Evolutionary conservation across 2,329 filamentous ascomycete genomes (phyloP), one percentile per base, ranked within the genome.

Genomic region (Curvularia sp.): DNA sequence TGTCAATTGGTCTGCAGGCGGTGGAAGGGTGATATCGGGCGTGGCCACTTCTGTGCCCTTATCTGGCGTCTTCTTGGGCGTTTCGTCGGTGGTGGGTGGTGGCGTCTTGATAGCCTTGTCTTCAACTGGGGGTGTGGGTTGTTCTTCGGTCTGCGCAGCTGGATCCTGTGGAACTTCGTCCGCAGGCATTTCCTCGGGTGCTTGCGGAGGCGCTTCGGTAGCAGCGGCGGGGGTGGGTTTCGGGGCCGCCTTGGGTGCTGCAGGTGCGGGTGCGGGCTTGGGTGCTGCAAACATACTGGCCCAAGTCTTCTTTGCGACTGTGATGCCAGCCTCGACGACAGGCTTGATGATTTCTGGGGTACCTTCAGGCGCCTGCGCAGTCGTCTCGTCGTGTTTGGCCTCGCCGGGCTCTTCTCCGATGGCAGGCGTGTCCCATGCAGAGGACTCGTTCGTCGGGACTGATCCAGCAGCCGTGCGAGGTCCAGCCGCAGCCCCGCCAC

Each of bases 1-100:
- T 27, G 94, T 98, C 65, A 98, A 85, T 71, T 93, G 88, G 76
- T 93, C 92, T 79, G 90, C 89, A 23, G 91, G 86, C 15, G 91
- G 89, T 47, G 85, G 84, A 45, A 94, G 78, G 15, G 64, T 64
- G 19, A 68, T 48, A 47, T 84, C 81, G 49, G 83, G 77, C 68
- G 84, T 84, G 53, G 83, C 78, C 58, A 83, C 83, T 57, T 81
- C 79, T 41, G 80, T 76, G 53, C 76, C 71, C 28, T 79, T 75
- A 4, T 79, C 71, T 67, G 60, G 77, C 60, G 55, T 75, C 52
- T 56, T 56, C 56, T 70, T 69, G 27, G 68, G 55, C 21, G 68
- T 53, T 8, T 75, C 71, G 25, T 75, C 74, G 25, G 63, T 48
- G 7, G 65, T 59, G 21, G 67, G 62, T 19, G 67, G 69, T 15